Evolutionary conservation across 2,329 filamentous ascomycete genomes (phyloP), one percentile per base, ranked within the genome.

Genomic region (Didymella sp.): DNA sequence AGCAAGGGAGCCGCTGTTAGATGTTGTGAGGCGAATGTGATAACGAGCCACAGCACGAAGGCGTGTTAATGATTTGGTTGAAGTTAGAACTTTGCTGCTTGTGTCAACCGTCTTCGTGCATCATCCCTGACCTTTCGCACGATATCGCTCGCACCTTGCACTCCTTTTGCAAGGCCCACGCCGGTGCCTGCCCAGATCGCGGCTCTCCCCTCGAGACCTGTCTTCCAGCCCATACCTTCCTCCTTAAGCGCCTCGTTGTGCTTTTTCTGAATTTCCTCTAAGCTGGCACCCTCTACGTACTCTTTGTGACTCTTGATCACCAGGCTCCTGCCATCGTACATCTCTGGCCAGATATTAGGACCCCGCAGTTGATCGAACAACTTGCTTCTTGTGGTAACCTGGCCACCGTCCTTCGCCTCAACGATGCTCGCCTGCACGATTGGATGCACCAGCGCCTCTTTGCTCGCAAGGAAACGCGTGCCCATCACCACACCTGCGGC

Each of bases 381-480:
- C 38, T 76, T 80, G 12, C 78, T 81, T 28, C 81, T 72, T n/a
- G 74, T 75, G 0, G 84, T 85, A 27, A 67, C 77, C 40, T 79
- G 70, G 0, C 83, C 83, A 0, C 83, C 83, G 64, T 85, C 83
- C 2, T 58, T 67, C 11, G 80, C 79, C 9, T 73, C 66, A 1
- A 85, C 30, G 1, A 85, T 71, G 9, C 79, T 79, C 19, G 79
- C 72, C 56, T 74, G 73, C 51, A 84, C 84, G 0, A 76, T 77
- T 3, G 77, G 68, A 38, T 78, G 74, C 2, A 83, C 74, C 17
- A 71, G 69, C 2, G 80, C 77, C 64, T 85, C 83, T 0, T 72
- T 69, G 3, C 76, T 69, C 1, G 85, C 85, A 0, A 90, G 78
- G 59, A 89, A 88, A 5, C 86, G 80, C 0, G 88, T 90, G 0